Base-by-base conservation (phyloP, 2,329 filamentous ascomycete species). In the Diplodia intermedia region DNA sequence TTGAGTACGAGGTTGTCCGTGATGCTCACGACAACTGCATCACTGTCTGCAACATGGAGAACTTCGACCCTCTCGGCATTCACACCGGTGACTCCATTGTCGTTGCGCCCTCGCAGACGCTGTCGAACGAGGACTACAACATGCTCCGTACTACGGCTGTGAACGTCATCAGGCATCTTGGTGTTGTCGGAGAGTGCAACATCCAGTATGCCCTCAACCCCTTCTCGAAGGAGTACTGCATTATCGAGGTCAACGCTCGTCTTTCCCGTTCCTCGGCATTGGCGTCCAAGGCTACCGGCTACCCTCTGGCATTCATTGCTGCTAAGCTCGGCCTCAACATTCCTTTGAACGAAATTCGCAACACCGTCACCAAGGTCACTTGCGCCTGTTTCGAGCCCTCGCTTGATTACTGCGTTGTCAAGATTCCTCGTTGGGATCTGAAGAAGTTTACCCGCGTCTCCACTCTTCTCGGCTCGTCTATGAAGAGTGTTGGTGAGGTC, bases 1-100 rank as follows among this genome's bases (percentile, higher is more conserved):
- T 98, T 71, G 95, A 99, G 80, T 99, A 98, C 77, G 95, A 99
- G 80, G 95, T 98, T 70, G 95, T 99, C 50, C 91, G 95, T 75
- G 95, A 98, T 83, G 91, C 90, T 68, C 89, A 93, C 74, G 94
- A 99, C 83, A 98, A 98, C 86, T 99, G 95, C 79, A 98, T 99
- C 78, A 99, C 95, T 7, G 95, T 99, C 70, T 99, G 95, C 81
- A 99, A 99, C 84, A 98, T 99, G 95, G 95, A 99, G 84, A 99
- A 99, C 83, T 99, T 99, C 76, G 95, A 99, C 79, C 95, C 95
- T 67, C 89, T 99, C 1, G 95, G 95, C 75, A 98, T 98, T 71
- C 95, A 98, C 77, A 99, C 95, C 2, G 95, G 95, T 79, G 95
- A 99, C 78, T 98, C 94, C 14, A 97, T 99, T 72, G 95, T 99